Conservation (phyloP, 2,329 filamentous ascomycete species). For the Aspergillus thermomutatus region DNA sequence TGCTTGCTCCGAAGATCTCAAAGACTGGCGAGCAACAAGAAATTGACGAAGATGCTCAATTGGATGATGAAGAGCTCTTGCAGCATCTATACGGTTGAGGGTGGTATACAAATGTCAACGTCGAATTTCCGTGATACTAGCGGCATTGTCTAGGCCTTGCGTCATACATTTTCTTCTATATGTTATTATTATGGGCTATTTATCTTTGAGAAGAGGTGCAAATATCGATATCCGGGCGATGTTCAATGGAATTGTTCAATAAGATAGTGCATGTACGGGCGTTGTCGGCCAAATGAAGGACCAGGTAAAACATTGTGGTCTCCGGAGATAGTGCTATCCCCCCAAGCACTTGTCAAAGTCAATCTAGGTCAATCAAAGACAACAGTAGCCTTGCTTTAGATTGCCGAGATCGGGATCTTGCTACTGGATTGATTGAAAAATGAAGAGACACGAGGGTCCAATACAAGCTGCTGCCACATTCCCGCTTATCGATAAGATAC, state of each 20-base stretch:
- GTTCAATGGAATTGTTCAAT: not conserved
- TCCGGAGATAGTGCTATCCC: too few relatives aligned
- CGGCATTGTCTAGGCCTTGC: not conserved
- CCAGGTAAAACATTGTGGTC: too few relatives aligned
- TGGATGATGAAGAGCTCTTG: conserved; percentile 46
- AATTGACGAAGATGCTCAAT: conserved; percentile 29
- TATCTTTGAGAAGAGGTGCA: conserved; percentile 1
- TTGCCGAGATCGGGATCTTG: too few relatives aligned
- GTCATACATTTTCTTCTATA: not conserved
- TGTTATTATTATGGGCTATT: not conserved
- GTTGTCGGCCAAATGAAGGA: not conserved
- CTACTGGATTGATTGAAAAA: too few relatives aligned
- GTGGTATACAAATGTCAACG: not conserved
- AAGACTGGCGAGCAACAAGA: conserved; percentile 31
- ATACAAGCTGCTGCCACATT: not conserved
- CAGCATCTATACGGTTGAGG: conserved; percentile 10
- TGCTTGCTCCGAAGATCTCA: conserved; percentile 28
- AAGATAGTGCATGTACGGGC: not conserved
- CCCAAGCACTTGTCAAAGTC: not conserved
- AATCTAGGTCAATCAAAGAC: too few relatives aligned
- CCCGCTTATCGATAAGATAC: conserved; percentile 23
- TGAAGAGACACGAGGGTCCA: not conserved
- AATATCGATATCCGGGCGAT: conserved; percentile 12
- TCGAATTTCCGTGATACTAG: not conserved
- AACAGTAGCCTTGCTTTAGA: too few relatives aligned